Evolutionary conservation across 2,329 filamentous ascomycete species (phyloP), one percentile per base, ranked within the genome.

Genomic region (Aureobasidium sp.): DNA sequence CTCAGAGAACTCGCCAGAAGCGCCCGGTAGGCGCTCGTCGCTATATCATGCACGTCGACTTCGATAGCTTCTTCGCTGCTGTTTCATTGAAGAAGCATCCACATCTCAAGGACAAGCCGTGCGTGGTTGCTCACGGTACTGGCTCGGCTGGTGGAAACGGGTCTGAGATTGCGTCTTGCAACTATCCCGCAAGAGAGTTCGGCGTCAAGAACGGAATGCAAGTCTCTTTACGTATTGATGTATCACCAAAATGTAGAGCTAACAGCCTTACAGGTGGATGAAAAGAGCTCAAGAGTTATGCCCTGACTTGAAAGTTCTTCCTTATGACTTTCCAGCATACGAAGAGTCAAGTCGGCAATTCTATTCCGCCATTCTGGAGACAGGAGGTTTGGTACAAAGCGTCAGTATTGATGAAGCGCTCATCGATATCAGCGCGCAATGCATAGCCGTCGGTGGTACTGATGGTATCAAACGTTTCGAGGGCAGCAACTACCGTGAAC

Each of bases 11-110:
- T 6, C 77, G 66, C 78, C 77, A 77, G 62, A 82, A 86, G 68
- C 79, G 80, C 45, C 79, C 80, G 30, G 78, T 82, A 13, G 89
- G 87, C 0, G 76, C 85, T 3, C 82, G 92, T 63, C 79, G 89
- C 55, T 99, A 97, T 68, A 82, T 99, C 59, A 83, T 99, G 70
- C 94, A 99, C 69, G 91, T 99, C 34, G 94, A 99, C 71, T 99
- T 99, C 72, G 95, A 99, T 75, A 94, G 91, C 73, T 99, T 99
- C 76, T 99, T 99, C 74, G 96, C 92, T 62, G 90, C 95, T 0
- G 90, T 99, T 0, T 97, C 94, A 0, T 75, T 88, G 21, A 91
- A 91, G 68, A 88, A 85, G 59, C 81, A 86, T 29, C 91, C 93
- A 0, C 85, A 95, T 25, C 87, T 84, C 63, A 78, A 80, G 42